Percentiles rank a stretch among this genome's conserved stretches.
phyloP scores from a whole-genome alignment of 2,329 filamentous ascomycete genomes.

The Parafenestella ontariensis region DNA sequence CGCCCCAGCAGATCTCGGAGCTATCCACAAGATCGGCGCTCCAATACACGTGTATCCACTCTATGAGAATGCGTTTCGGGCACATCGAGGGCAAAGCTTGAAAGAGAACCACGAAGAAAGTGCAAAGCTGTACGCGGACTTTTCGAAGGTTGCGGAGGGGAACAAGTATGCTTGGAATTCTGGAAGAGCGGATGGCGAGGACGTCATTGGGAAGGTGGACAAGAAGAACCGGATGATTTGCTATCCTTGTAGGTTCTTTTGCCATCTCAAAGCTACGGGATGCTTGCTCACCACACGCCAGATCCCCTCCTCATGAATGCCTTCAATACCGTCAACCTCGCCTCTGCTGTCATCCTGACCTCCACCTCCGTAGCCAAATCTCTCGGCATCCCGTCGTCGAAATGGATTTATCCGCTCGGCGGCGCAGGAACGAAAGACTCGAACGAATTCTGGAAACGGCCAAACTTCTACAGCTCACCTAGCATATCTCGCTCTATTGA shows the following conservation, averaged over 20 bases:
- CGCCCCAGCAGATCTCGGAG: constrained; percentile 58
- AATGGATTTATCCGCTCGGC: constrained; percentile 70
- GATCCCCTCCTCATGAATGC: constrained; percentile 75
- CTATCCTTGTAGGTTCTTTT: constrained; percentile 63
- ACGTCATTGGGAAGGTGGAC: constrained; percentile 61
- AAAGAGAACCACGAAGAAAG: constrained; percentile 66
- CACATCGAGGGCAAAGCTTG: constrained; percentile 61
- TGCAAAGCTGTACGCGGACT: constrained; percentile 65
- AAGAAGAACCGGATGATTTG: constrained; percentile 72
- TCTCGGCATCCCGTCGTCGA: constrained; percentile 61
- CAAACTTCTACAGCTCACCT: constrained; percentile 64
- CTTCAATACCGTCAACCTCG: constrained; percentile 72
- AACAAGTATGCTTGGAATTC: constrained; percentile 66
- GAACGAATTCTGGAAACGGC: constrained; percentile 68
- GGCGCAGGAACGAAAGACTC: constrained; percentile 68
- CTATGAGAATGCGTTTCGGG: constrained; percentile 70
- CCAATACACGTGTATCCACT: constrained; percentile 73
- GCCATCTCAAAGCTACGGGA: not conserved
- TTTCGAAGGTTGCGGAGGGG: constrained; percentile 62
- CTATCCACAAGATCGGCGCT: constrained; percentile 64
- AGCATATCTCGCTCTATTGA: constrained; percentile 66
- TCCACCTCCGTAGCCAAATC: constrained; percentile 61
- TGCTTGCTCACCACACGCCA: constrained; percentile 36
- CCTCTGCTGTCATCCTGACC: constrained; percentile 67
- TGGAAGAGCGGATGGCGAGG: constrained; percentile 56